These are phyloP conservation scores for Penicillium brasilianum DNA, from an alignment of 2,329 filamentous ascomycete species.

Conservation along the genomic window DNA sequence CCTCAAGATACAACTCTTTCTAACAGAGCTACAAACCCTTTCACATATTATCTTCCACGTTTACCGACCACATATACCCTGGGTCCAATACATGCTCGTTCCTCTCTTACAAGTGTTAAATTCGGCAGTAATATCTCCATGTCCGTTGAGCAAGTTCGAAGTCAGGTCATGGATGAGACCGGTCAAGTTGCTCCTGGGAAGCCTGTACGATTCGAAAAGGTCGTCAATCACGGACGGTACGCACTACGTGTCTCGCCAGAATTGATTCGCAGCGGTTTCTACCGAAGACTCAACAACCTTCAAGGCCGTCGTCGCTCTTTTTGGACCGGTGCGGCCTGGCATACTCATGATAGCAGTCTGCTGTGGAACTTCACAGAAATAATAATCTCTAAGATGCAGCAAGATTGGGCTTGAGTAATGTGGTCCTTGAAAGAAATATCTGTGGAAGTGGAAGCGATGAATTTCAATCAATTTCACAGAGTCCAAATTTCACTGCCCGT, in stretches of 20 bases:
- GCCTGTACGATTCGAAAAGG: not conserved
- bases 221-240: not conserved
- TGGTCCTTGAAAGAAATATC: not conserved
- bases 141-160: not conserved
- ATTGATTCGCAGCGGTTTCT: not conserved
- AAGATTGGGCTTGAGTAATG: not conserved
- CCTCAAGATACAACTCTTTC: not conserved
- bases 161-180: not conserved
- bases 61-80: not conserved
- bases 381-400: not conserved
- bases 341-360: conserved; percentile 1
- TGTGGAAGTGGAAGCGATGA: no score
- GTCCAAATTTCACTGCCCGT: no score
- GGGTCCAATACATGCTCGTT: not conserved
- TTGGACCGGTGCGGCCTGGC: not conserved
- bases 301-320: not conserved
- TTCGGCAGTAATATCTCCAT: conserved; percentile 1
- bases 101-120: not conserved
- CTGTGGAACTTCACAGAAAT: conserved; percentile 2
- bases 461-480: no score
- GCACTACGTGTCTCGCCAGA: not conserved
- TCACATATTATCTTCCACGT: not conserved
- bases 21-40: not conserved
- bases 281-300: not conserved
- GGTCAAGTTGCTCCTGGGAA: not conserved